Percentiles rank a stretch among this genome's conserved stretches.
Conservation (phyloP, 2,329 filamentous ascomycete genomes). For the Verticillium albo-atrum region DNA sequence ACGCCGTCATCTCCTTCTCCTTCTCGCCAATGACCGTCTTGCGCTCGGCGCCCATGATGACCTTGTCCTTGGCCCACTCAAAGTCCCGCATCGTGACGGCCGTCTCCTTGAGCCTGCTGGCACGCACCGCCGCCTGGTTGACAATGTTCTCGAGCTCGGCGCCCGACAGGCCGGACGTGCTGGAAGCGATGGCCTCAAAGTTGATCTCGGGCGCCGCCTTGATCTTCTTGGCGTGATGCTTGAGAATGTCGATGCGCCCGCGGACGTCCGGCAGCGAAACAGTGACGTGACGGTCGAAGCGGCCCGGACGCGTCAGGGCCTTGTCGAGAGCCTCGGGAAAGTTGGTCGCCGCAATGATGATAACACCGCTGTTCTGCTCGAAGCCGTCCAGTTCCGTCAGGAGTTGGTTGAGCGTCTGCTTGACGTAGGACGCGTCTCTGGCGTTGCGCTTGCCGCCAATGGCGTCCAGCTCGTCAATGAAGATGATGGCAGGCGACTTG, state of each 20-base stretch:
- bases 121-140: slow-evolving; percentile 91
- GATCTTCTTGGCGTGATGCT: slow-evolving; percentile 91
- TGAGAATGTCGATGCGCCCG: slow-evolving; percentile 85
- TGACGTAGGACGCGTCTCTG: slow-evolving; percentile 88
- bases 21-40: slow-evolving; percentile 85
- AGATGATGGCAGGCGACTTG: slow-evolving; percentile 90
- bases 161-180: slow-evolving; percentile 88
- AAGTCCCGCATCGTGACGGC: slow-evolving; percentile 76
- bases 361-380: slow-evolving; percentile 88
- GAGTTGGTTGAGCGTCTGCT: slow-evolving; percentile 95
- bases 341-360: slow-evolving; percentile 95
- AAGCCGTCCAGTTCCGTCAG: slow-evolving; percentile 97
- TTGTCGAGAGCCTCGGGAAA: slow-evolving; percentile 93
- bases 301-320: slow-evolving; percentile 91
- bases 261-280: slow-evolving; percentile 90
- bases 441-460: slow-evolving; percentile 93
- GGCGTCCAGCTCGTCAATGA: slow-evolving; percentile 91
- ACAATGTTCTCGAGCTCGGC: slow-evolving; percentile 95
- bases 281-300: slow-evolving; percentile 89
- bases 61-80: slow-evolving; percentile 97
- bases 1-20: slow-evolving; percentile 94
- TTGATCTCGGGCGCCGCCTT: slow-evolving; percentile 78
- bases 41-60: slow-evolving; percentile 93
- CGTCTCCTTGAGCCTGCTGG: slow-evolving; percentile 78
- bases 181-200: slow-evolving; percentile 75